Evolutionary conservation across 2,329 filamentous ascomycete species (phyloP), one percentile per base, ranked within the genome.

Genomic region (Rutstroemia sp.): DNA sequence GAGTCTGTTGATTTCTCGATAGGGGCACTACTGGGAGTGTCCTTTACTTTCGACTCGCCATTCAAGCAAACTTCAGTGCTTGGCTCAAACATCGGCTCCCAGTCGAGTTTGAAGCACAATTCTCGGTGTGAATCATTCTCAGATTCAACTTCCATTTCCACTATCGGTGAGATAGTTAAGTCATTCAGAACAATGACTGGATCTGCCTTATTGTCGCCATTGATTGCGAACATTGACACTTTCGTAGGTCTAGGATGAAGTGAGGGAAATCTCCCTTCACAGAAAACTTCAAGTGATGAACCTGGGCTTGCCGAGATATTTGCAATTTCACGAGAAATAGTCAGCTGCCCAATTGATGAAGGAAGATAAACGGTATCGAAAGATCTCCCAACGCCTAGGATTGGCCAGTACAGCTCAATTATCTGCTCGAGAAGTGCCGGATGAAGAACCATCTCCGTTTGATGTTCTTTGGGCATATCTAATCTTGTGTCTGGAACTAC

Each of bases 361-460:
- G 54, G 47, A 12, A 56, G 17, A 47, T 51, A 56, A 25, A 56
- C 12, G 5, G 48, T 56, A 46, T 47, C 39, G 9, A 56, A 17
- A n/a, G 48, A 16, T 9, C 41, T 19, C 3, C 54, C 30, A 6
- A 48, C 48, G 10, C 25, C 30, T 21, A 56, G 42, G 30, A 51
- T 52, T 46, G 48, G 48, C 48, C 54, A 56, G 30, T 56, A 56
- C 16, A 59, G 48, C n/a, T 60, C 59, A 46, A 57, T 48, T 8
- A 82, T 75, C 2, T 76, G 69, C 60, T 84, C 81, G 12, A 84
- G 69, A 0, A 80, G 81, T 4, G 77, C 74, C 0, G 81, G 81
- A 59, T 84, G 81, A n/a, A 84, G 73, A 4, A 81, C 56, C 60
- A 82, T 78, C 3, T 74, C 70, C 58, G 58, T 57, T 42, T 68